Base-by-base conservation (phyloP, 345 rosid species). In the Hypericum androsaemum region DNA sequence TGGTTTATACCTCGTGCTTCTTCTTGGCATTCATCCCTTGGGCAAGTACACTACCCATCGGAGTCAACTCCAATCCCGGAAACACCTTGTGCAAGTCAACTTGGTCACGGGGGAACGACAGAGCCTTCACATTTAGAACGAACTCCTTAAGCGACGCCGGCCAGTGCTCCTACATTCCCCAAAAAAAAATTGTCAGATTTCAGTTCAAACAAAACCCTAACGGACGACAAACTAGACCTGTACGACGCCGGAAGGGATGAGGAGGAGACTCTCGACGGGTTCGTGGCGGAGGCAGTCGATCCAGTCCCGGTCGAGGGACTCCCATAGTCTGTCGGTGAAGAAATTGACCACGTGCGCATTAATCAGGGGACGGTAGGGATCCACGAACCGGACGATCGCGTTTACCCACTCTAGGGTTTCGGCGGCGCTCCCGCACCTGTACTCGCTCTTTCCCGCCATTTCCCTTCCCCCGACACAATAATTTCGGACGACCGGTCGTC, bases 1-100 rank as follows among this genome's bases (percentile, higher is more conserved):
- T 4, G 32, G 4, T 1, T 59, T 70, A 54, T 58, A 89, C 95
- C 74, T 90, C 98, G 56, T 90, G 98, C 54, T 76, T 80, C 65
- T 90, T 86, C 89, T 90, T 86, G 53, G 64, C 22, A 75, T 77
- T 90, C 98, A 90, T 84, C 57, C 96, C 98, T 74, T 82, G 98
- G 9, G 81, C 58, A 61, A 87, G 89, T 48, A 87, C 95, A n/a
- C 71, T 73, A 60, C 64, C 65, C 52, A 84, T 74, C 7, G 87
- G 64, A 36, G 64, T 67, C 58, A 68, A 52, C 37, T 66, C 68
- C 52, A 79, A 65, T 50, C 75, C 79, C 2, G 77, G 75, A 7
- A 77, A 74, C 45, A 73, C 64, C 89, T 55, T 59, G 5, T 67
- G 60, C 55, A 84, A 61, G 53, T 77, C 76, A 9, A 72, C 82